Evolutionary conservation across 2,329 filamentous ascomycete genomes (phyloP), one percentile per base, ranked within the genome.

Genomic region (Curvularia spicifera): DNA sequence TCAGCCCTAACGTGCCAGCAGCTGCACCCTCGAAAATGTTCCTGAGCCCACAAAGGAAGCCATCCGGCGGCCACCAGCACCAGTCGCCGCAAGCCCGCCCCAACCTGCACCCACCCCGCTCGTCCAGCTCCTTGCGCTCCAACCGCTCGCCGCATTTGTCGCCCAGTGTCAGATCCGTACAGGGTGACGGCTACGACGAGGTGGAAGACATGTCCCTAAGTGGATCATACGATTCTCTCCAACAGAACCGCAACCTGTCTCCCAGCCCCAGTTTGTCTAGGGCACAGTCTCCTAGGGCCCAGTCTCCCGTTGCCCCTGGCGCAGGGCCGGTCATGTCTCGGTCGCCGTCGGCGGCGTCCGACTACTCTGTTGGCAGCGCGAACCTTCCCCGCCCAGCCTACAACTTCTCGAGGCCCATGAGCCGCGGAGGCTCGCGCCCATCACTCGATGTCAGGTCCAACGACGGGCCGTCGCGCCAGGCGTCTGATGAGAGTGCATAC

Each of bases 371-470:
- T 44, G 84, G 79, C 47, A 82, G 85, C 33, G 58, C 70, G 18
- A 78, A 81, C 29, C 78, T 93, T 35, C 87, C 89, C 12, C 85
- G 89, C 15, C 90, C 92, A 0, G 87, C 90, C 0, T 94, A 96
- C 78, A 98, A 99, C 78, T 98, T 98, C 76, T 98, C 95, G 0
- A 86, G 95, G 43, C 95, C 95, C 0, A 79, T 96, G 60, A 97
- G 94, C 76, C 84, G 89, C 71, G 85, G 87, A 59, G 87, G 87
- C 60, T 58, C 60, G 5, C 87, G 84, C 12, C 85, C 86, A 15
- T 76, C 75, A 5, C 53, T 75, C 15, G 78, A 80, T 31, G 71
- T 66, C 9, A 63, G 69, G 31, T 69, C 78, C 6, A 63, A 71
- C n/a, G 77, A 78, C 29, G 67, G 62, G 15, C 73, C 73, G 2